A percentile compares a stretch with the other conserved stretches of the same genome.
These are phyloP conservation scores for Voacanga thouarsii DNA, from an alignment of 257 asterid species.

Conservation along the genomic window DNA sequence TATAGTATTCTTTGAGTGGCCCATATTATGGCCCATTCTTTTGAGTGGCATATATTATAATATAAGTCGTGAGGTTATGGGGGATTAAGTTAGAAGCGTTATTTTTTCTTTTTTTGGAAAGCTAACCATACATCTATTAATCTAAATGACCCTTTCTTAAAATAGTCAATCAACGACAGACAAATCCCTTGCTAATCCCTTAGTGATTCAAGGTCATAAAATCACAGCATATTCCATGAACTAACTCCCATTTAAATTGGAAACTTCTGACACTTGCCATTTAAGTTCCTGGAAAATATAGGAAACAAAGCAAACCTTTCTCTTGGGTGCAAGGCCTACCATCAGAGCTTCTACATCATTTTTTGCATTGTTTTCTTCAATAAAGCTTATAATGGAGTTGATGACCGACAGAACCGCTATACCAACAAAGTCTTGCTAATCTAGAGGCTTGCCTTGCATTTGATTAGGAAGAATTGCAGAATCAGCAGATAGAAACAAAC, in stretches of 20 bases:
- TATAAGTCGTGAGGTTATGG: too few relatives aligned
- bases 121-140: too few relatives aligned
- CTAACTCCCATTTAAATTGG: not conserved
- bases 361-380: conserved; percentile 73
- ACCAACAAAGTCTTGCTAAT: conserved; percentile 60
- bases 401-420: conserved; percentile 45
- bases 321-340: conserved; percentile 75
- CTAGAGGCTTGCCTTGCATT: conserved; percentile 41
- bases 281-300: not conserved
- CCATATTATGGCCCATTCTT: too few relatives aligned
- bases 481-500: not conserved
- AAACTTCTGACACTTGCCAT: not conserved
- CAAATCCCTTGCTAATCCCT: too few relatives aligned
- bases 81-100: too few relatives aligned
- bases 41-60: too few relatives aligned
- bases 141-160: too few relatives aligned
- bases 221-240: not conserved
- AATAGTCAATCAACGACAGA: too few relatives aligned
- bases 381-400: conserved; percentile 64
- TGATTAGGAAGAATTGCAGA: not conserved
- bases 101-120: too few relatives aligned
- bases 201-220: conserved; percentile 16
- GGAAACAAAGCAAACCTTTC: conserved; percentile 44
- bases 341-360: conserved; percentile 74
- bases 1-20: too few relatives aligned